A percentile compares a stretch with the other conserved stretches of the same genome.
Conservation (phyloP, 192 early-diverging fungal species). For the Cladochytrium replicatum region DNA sequence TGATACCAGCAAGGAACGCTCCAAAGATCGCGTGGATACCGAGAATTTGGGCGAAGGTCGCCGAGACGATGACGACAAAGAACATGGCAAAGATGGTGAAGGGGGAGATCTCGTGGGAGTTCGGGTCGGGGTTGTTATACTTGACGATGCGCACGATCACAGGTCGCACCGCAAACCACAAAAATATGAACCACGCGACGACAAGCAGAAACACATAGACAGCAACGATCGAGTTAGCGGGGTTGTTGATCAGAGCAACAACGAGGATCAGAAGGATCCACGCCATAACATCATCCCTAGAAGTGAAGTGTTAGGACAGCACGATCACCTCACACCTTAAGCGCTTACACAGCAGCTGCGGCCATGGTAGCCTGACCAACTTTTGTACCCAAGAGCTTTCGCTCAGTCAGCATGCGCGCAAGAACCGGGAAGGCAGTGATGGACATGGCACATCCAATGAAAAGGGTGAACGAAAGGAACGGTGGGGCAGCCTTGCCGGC, state of each 20-base stretch:
- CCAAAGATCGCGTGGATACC: constrained; percentile 95
- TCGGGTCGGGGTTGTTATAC: too few relatives aligned
- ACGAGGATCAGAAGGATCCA: constrained; percentile 48
- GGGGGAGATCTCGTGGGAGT: constrained; percentile 19
- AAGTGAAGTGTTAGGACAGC: too few relatives aligned
- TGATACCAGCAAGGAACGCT: constrained; percentile 75
- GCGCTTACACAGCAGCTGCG: constrained; percentile 78
- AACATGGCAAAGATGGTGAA: constrained; percentile 64
- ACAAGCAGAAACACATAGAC: constrained; percentile 74
- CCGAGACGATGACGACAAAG: constrained; percentile 57
- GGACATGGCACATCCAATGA: constrained; percentile 68
- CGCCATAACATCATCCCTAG: not conserved
- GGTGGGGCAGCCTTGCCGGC: constrained; percentile 36
- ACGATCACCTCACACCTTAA: constrained; percentile 59
- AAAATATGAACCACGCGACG: constrained; percentile 58
- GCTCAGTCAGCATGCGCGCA: constrained; percentile 85
- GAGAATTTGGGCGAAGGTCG: constrained; percentile 67
- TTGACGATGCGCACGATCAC: constrained; percentile 31
- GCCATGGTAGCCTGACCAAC: constrained; percentile 81
- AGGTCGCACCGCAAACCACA: constrained; percentile 60
- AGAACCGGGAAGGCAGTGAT: constrained; percentile 91
- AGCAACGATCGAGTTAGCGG: constrained; percentile 54
- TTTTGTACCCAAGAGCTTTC: constrained; percentile 65
- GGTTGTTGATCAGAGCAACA: constrained; percentile 79
- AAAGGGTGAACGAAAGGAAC: constrained; percentile 80